phyloP scores from a whole-genome alignment of 2,329 filamentous ascomycete species.

The Botryotinia narcissicola region DNA sequence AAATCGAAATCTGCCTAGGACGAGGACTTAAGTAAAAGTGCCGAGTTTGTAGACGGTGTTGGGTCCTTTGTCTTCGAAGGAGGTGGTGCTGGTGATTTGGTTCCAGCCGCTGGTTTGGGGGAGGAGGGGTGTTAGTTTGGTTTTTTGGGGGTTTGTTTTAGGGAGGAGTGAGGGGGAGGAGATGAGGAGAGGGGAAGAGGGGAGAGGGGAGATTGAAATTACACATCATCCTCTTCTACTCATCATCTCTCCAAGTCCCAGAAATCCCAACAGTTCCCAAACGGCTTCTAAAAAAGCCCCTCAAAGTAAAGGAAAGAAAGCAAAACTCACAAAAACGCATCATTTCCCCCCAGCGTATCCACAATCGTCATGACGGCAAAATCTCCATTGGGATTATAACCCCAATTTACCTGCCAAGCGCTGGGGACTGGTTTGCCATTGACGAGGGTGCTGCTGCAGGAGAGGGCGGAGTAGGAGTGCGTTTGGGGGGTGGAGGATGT shows the following conservation, averaged over 20 bases:
- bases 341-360: slow-evolving; percentile 1
- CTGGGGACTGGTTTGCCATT: background rate
- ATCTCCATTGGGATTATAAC: slow-evolving; percentile 21
- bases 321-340: slow-evolving; percentile 23
- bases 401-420: slow-evolving; percentile 23
- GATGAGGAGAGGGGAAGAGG: background rate
- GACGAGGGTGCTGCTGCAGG: background rate
- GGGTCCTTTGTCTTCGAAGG: slow-evolving; percentile 20
- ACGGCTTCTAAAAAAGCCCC: background rate
- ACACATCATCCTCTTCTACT: background rate
- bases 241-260: too few species aligned
- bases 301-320: background rate
- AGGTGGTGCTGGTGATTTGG: background rate
- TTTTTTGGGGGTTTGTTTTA: too few species aligned
- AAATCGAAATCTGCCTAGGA: too few species aligned
- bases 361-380: slow-evolving; percentile 25
- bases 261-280: too few species aligned
- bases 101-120: slow-evolving; percentile 20
- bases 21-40: background rate
- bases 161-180: too few species aligned
- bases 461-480: background rate
- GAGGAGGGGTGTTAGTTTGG: background rate
- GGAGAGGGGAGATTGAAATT: background rate
- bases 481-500: background rate
- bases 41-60: slow-evolving; percentile 23